Base-by-base conservation (phyloP, 345 rosid species). In the Eucalyptus tenuipes region DNA sequence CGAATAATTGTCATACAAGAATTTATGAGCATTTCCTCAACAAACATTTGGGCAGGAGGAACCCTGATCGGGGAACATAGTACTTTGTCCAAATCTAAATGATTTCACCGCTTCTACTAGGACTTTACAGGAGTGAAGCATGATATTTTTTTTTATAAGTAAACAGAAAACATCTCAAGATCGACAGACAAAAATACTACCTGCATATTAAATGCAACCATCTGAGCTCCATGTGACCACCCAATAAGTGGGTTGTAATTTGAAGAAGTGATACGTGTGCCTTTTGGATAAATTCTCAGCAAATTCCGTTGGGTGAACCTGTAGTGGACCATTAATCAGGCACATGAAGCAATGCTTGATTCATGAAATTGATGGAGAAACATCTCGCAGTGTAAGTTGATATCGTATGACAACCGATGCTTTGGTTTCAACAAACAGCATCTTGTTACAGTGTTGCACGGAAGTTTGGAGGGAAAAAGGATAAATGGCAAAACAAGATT, bases 161-260 rank as follows among this genome's bases (percentile, higher is more conserved):
- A 50, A 79, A 59, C 29, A 80, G 88, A 88, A 53, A 20, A 90
- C 90, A 88, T 47, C 45, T 9, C n/a, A 86, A 49, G 88, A 66
- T 37, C 9, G 44, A 64, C 8, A 31, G 84, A 84, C 85, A 88
- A 53, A 66, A 75, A 87, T 80, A 93, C 98, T n/a, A 89, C 90
- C 99, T 97, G 98, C 99, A 97, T 97, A 87, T 97, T 97, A 88
- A 97, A 97, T 87, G 99, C 99, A 89, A 97, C 99, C 99, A 97
- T 97, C 92, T 97, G 99, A 94, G 99, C 99, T 85, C 99, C 99
- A 90, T 96, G 99, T 87, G 93, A 95, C 99, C 99, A 96, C 7
- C 94, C 99, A 88, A 95, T 93, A 1, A 96, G 90, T 2, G 99
- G 99, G 86, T 96, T 96, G 92, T 97, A 97, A 90, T 97, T 97